Evolutionary conservation across 2,329 filamentous ascomycete genomes (phyloP).

Genomic region (Ceratocystis harringtonii): DNA sequence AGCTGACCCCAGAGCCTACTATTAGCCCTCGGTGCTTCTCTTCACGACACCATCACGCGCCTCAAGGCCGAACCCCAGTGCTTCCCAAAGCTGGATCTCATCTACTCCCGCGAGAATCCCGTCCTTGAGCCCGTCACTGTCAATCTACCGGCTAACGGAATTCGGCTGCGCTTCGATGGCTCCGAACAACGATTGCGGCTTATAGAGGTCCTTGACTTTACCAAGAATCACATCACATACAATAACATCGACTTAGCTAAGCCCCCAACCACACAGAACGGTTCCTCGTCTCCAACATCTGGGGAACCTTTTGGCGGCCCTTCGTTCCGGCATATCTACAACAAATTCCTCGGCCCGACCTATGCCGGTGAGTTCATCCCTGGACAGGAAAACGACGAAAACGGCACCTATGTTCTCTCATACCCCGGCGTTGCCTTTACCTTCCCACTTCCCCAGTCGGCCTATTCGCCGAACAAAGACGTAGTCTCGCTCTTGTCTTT

Average conservation of each 20-base stretch:
- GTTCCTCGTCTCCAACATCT: conserved; percentile 21
- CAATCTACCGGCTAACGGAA: conserved; percentile 65
- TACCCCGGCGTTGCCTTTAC: conserved; percentile 92
- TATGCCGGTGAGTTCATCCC: conserved; percentile 86
- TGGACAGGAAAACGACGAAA: conserved; percentile 24
- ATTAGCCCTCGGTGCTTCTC: conserved; percentile 70
- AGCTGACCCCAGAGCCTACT: background rate
- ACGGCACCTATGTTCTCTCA: conserved; percentile 75
- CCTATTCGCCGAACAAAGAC: conserved; percentile 62
- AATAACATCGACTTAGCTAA: conserved; percentile 66
- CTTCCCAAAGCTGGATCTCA: conserved; percentile 70
- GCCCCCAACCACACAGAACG: conserved; percentile 25
- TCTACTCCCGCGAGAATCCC: conserved; percentile 62
- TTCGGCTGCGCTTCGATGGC: conserved; percentile 85
- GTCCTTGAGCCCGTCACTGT: conserved; percentile 62
- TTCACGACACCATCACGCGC: conserved; percentile 76
- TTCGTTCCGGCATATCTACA: conserved; percentile 78
- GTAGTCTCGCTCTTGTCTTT: conserved; percentile 77
- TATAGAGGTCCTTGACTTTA: conserved; percentile 83
- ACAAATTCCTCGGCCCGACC: conserved; percentile 80
- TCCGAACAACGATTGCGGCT: conserved; percentile 80
- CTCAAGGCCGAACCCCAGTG: conserved; percentile 74
- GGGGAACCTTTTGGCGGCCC: conserved; percentile 40
- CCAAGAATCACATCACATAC: conserved; percentile 69
- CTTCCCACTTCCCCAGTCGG: conserved; percentile 60